Percentiles rank a stretch among this genome's conserved stretches.
Conservation (phyloP, 805 yeast species). For the Komagataella phaffii region DNA sequence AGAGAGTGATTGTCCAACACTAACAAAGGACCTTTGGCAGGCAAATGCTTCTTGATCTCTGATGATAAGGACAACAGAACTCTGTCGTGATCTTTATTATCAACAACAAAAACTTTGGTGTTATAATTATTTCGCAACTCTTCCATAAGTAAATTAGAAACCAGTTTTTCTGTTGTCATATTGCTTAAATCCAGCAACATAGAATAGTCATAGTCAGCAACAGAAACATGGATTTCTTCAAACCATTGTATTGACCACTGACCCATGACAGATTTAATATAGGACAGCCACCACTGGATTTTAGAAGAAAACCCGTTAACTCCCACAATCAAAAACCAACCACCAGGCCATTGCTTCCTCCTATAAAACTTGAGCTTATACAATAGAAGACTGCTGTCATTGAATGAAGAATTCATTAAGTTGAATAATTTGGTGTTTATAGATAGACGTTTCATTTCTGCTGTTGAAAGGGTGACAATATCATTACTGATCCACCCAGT, state of each 20-base stretch:
- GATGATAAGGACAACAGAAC: background rate
- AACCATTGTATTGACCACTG: slow-evolving; percentile 46
- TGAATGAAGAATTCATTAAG: slow-evolving; percentile 8
- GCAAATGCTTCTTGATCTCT: background rate
- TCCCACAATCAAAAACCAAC: slow-evolving; percentile 37
- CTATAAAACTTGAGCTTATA: slow-evolving; percentile 23
- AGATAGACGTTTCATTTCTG: slow-evolving; percentile 29
- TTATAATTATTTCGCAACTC: slow-evolving; percentile 18
- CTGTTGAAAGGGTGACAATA: slow-evolving; percentile 32
- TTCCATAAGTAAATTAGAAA: slow-evolving; percentile 38
- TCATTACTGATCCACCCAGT: slow-evolving; percentile 59
- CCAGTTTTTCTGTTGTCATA: slow-evolving; percentile 30
- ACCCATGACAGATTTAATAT: slow-evolving; percentile 33
- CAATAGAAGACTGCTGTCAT: slow-evolving; percentile 4
- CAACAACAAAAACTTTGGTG: background rate
- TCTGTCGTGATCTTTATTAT: background rate
- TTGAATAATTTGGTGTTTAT: slow-evolving; percentile 16
- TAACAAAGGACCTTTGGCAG: background rate
- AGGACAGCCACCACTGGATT: slow-evolving; percentile 39
- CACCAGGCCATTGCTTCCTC: slow-evolving; percentile 39
- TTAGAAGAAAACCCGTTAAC: slow-evolving; percentile 20
- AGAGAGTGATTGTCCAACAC: background rate
- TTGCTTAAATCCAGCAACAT: slow-evolving; percentile 26
- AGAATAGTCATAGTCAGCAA: slow-evolving; percentile 12
- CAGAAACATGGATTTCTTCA: slow-evolving; percentile 12